Evolutionary conservation across 2,329 filamentous ascomycete genomes (phyloP), one percentile per base, ranked within the genome.

Genomic region (Pestalotiopsis fici): DNA sequence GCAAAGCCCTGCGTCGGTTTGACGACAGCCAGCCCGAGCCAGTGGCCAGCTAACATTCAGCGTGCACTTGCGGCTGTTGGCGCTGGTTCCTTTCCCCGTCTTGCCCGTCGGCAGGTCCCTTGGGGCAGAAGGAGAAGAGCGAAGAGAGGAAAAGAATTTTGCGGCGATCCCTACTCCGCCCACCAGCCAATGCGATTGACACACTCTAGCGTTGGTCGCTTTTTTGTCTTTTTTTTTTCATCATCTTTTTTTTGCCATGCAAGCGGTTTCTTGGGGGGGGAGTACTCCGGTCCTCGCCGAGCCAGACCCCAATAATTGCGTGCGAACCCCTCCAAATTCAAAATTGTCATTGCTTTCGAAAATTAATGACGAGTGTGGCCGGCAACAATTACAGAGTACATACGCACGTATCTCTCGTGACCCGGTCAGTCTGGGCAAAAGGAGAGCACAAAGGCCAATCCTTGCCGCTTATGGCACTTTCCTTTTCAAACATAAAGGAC

Each of bases 281-380:
- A 9, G 9, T 9, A 13, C 43, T 64, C 61, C 61, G 61, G 25
- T 64, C 61, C 39, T 64, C 61, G 43, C 61, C 61, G 61, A 54
- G 47, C 61, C 47, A 64, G 39, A 54, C 18, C 31, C 18, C 43
- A 50, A 64, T 64, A 50, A 64, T 64, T 64, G 61, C 61, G 61
- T 64, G 61, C 61, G 35, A 23, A 35, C 60, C 60, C 18, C 37
- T 43, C 60, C 60, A 63, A 18, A 63, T 47, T 43, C 37, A 25
- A 21, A 63, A 63, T 47, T 35, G n/a, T 63, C 39, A 23, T 15
- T 25, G 60, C 35, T 47, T 15, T 12, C 60, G 31, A 59, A 28
- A 25, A 47, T 47, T 25, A 47, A 60, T 31, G n/a, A 60, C 28
- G 57, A 60, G n/a, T 21, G 15, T 60, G 27, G 15, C 57, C 12